Evolutionary conservation across 1,284 basidiomycete genomes (phyloP), one percentile per base, ranked within the genome.

Genomic region (Trametes pubescens): DNA sequence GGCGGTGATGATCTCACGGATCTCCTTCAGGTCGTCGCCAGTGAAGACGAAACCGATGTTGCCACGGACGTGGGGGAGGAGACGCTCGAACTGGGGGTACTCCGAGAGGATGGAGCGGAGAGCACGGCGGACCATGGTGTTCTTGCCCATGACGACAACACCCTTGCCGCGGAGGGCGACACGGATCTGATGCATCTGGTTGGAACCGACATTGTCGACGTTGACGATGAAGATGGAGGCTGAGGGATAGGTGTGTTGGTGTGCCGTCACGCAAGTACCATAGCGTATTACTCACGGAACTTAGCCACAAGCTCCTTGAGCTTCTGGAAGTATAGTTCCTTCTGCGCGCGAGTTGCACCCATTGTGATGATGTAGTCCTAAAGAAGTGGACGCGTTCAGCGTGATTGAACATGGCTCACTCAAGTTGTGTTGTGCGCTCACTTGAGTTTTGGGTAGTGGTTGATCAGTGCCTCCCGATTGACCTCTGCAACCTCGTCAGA

Each of bases 21-120:
- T 76, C 61, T 99, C 96, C 86, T 98, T 97, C 76, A 99, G 89
- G 77, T 99, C 98, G 57, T 82, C 83, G 51, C 85, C 81, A 74
- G 98, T 98, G 89, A 99, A 99, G 79, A 99, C 97, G 86, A 99
- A 99, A 67, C 97, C 97, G 73, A 99, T 94, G 90, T 99, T 99
- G 73, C 96, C 96, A 80, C 86, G 93, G 84, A 99, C 86, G 85
- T 94, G 89, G 70, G 96, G 97, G 69, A 99, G 90, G 79, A 99
- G 90, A 79, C 91, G 93, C 85, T 99, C 97, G 85, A 93, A 96
- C 77, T 96, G 90, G 68, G 98, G 97, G 85, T 84, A 88, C 77
- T 99, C 97, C 71, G 86, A 67, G 75, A 99, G 86, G 80, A 99
- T 89, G 77, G 91, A 86, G 73, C 97, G 95, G 71, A 99, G 88